These are phyloP conservation scores for Phyllosticta citrichinensis DNA, from an alignment of 2,329 filamentous ascomycete species.

Conservation along the genomic window DNA sequence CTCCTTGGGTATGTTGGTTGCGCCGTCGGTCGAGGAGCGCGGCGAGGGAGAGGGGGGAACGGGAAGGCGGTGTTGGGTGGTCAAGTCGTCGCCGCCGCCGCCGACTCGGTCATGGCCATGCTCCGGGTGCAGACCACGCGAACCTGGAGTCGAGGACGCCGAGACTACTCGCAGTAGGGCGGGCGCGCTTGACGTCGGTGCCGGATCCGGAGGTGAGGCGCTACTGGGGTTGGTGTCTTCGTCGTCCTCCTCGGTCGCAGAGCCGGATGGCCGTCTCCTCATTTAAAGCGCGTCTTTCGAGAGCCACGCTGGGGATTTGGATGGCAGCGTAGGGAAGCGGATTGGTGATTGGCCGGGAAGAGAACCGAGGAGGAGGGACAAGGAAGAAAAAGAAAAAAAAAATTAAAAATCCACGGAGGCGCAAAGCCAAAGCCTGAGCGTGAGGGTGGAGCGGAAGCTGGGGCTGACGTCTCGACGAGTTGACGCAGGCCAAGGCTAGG, in stretches of 20 bases:
- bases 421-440: background rate
- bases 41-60: slow-evolving; percentile 1
- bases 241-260: slow-evolving; percentile 30
- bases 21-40: slow-evolving; percentile 6
- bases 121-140: background rate
- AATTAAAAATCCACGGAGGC: background rate
- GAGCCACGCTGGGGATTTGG: background rate
- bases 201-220: slow-evolving; percentile 11
- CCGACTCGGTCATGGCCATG: slow-evolving; percentile 15
- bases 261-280: slow-evolving; percentile 31
- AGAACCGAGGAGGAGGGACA: slow-evolving; percentile 2
- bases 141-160: background rate
- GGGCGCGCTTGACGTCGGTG: slow-evolving; percentile 3
- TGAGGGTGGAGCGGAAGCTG: background rate
- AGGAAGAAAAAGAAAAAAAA: background rate
- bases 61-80: background rate
- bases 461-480: background rate
- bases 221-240: slow-evolving; percentile 11
- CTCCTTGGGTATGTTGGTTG: slow-evolving; percentile 8
- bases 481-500: background rate
- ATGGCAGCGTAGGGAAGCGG: background rate
- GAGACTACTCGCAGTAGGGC: background rate
- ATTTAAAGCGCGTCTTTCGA: slow-evolving; percentile 16
- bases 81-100: slow-evolving; percentile 2
- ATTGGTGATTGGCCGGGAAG: slow-evolving; percentile 6